phyloP scores from a whole-genome alignment of 2,329 filamentous ascomycete genomes.

The Colletotrichum tamarilloi region DNA sequence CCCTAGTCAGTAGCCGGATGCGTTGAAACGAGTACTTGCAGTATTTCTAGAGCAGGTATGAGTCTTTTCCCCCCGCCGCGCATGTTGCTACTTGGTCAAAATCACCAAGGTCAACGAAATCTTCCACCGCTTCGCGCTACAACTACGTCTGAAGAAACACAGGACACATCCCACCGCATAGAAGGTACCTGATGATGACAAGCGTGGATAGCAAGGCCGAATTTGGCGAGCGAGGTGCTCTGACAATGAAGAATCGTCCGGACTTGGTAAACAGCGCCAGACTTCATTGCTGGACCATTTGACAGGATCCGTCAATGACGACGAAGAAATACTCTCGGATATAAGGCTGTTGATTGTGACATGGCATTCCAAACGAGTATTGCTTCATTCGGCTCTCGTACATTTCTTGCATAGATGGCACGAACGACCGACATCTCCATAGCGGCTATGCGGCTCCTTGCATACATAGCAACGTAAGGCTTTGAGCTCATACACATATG shows the following conservation, averaged over 20 bases:
- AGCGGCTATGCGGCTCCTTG: background rate
- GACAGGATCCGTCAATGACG: too few relatives aligned
- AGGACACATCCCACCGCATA: background rate
- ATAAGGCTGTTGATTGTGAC: fast-evolving
- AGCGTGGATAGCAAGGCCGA: background rate
- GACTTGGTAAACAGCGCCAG: too few relatives aligned
- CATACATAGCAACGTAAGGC: background rate
- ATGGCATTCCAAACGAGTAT: background rate
- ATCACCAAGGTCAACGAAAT: background rate
- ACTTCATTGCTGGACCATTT: too few relatives aligned
- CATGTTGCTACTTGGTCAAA: too few relatives aligned
- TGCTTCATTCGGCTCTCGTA: background rate
- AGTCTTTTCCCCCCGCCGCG: background rate
- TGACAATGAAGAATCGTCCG: too few relatives aligned
- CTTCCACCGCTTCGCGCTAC: background rate
- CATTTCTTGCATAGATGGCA: background rate
- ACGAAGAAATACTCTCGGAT: background rate
- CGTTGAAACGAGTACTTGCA: background rate
- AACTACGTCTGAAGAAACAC: background rate
- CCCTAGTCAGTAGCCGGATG: background rate
- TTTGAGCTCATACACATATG: background rate
- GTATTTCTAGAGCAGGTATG: background rate
- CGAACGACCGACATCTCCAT: background rate
- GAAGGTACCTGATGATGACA: background rate
- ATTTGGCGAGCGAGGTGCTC: background rate